phyloP scores from a whole-genome alignment of 2,329 filamentous ascomycete species.

The Macrophomina pseudophaseolina region DNA sequence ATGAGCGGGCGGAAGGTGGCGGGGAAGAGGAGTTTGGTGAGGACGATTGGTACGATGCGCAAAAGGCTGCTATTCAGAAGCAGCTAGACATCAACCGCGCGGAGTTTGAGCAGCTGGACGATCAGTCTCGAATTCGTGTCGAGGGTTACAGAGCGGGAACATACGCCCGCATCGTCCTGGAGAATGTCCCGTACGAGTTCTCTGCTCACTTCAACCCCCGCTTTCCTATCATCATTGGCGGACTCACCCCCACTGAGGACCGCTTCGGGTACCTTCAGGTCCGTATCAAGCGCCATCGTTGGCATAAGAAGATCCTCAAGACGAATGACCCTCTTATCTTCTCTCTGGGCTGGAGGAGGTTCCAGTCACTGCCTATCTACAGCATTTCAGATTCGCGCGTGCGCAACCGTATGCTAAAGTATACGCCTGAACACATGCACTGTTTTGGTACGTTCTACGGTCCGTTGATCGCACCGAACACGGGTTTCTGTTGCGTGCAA shows the following conservation, averaged over 20 bases:
- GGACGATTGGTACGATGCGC: slow-evolving; percentile 97
- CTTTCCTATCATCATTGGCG: slow-evolving; percentile 85
- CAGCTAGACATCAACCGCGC: slow-evolving; percentile 96
- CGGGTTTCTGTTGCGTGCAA: slow-evolving; percentile 92
- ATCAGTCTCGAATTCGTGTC: slow-evolving; percentile 78
- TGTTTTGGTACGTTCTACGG: slow-evolving; percentile 97
- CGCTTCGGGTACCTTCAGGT: slow-evolving; percentile 95
- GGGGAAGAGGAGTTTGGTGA: slow-evolving; percentile 85
- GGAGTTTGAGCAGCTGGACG: slow-evolving; percentile 88
- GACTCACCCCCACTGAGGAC: slow-evolving; percentile 91
- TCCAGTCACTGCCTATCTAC: slow-evolving; percentile 92
- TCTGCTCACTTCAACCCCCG: slow-evolving; percentile 79
- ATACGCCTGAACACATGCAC: slow-evolving; percentile 99
- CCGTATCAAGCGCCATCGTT: slow-evolving; percentile 94
- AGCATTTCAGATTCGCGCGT: slow-evolving; percentile 93
- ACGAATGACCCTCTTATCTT: slow-evolving; percentile 97
- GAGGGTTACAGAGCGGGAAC: slow-evolving; percentile 92
- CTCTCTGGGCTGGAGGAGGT: slow-evolving; percentile 93
- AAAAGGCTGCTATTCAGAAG: slow-evolving; percentile 93
- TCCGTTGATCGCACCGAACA: slow-evolving; percentile 92
- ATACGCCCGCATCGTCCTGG: slow-evolving; percentile 88
- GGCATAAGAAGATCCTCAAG: slow-evolving; percentile 99
- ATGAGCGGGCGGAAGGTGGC: slow-evolving; percentile 70
- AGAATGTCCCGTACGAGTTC: slow-evolving; percentile 90
- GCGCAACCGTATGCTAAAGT: slow-evolving; percentile 97